Base-by-base conservation (phyloP, 2,329 filamentous ascomycete genomes). In the Mariannaea sp. region DNA sequence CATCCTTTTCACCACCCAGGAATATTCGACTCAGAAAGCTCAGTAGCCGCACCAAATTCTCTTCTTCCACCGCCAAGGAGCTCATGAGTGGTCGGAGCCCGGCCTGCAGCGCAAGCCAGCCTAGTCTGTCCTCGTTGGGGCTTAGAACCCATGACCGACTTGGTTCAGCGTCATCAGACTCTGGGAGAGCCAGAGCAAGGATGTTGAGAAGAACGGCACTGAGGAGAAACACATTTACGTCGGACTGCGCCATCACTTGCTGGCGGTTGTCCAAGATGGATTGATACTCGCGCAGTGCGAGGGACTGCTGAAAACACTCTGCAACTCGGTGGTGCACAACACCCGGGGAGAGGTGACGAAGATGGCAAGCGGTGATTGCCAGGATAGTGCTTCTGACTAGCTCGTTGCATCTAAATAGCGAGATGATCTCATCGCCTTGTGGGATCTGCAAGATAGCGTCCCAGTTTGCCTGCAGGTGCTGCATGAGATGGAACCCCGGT, bases 261-360 rank as follows among this genome's bases (percentile, higher is more conserved):
- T 26, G 19, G 8, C 13, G 38, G 7, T 13, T 41, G 13, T 33
- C 39, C 9, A 53, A 19, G 5, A 29, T 40, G 24, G 22, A 4
- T 14, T 43, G 32, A 26, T 48, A 53, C 7, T 53, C 44, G 3
- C 26, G 38, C 3, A 53, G 32, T 5, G 50, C 50, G 1, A 53
- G 44, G 1, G 38, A 53, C 14, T 48, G 32, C 14, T 42, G 44
- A 32, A 53, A 53, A 32, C 35, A 38, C 44, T 53, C 50, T 20
- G 50, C 50, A 22, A 53, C 17, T 20, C 39, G 44, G 13, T 53
- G 50, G 8, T 44, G 22, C 8, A 43, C 36, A 24, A 53, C 19
- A 5, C 44, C 39, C 2, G 44, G 44, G 4, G 44, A 43, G 19
- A 53, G 24, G 12, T 49, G 50, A 5, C 44, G 44, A 16, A 53